phyloP scores from a whole-genome alignment of 2,329 filamentous ascomycete species.

The Alternaria triticina region DNA sequence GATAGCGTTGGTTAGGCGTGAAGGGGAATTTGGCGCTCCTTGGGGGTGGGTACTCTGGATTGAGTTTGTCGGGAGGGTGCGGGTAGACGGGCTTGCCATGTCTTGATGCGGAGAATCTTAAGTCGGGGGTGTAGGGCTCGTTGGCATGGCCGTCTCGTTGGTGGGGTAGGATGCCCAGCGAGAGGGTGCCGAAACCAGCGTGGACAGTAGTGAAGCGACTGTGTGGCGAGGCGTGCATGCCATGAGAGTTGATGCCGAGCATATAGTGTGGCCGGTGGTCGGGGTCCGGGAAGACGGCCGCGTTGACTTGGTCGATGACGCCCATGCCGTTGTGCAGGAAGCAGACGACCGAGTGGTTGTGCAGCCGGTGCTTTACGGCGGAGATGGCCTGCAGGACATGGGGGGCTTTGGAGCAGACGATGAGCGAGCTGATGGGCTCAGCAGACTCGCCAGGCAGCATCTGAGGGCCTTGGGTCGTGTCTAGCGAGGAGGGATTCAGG shows the following conservation, averaged over 20 bases:
- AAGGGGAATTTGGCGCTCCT: slow-evolving; percentile 34
- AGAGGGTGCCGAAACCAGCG: slow-evolving; percentile 64
- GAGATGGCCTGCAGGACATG: slow-evolving; percentile 71
- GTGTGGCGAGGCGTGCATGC: slow-evolving; percentile 53
- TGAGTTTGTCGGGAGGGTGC: slow-evolving; percentile 17
- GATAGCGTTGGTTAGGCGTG: slow-evolving; percentile 60
- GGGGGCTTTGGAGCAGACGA: slow-evolving; percentile 78
- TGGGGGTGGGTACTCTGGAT: slow-evolving; percentile 22
- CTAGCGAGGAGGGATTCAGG: slow-evolving; percentile 11
- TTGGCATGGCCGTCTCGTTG: slow-evolving; percentile 37
- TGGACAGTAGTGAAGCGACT: slow-evolving; percentile 62
- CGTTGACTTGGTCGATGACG: slow-evolving; percentile 77
- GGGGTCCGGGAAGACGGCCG: slow-evolving; percentile 71
- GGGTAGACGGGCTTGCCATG: slow-evolving; percentile 5
- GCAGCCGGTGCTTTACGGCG: slow-evolving; percentile 70
- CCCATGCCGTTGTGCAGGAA: slow-evolving; percentile 85
- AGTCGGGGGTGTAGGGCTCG: slow-evolving; percentile 32
- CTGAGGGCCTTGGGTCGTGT: slow-evolving; percentile 8
- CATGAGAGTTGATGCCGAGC: slow-evolving; percentile 70
- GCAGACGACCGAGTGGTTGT: slow-evolving; percentile 72
- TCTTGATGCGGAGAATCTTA: slow-evolving; percentile 17
- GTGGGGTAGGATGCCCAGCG: slow-evolving; percentile 59
- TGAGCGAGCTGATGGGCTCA: slow-evolving; percentile 71
- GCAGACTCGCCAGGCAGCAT: slow-evolving; percentile 35
- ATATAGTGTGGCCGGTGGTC: slow-evolving; percentile 75